Evolutionary conservation across 306 rosid species (phyloP), one percentile per base, ranked within the genome.

Genomic region (Quercus alba): DNA sequence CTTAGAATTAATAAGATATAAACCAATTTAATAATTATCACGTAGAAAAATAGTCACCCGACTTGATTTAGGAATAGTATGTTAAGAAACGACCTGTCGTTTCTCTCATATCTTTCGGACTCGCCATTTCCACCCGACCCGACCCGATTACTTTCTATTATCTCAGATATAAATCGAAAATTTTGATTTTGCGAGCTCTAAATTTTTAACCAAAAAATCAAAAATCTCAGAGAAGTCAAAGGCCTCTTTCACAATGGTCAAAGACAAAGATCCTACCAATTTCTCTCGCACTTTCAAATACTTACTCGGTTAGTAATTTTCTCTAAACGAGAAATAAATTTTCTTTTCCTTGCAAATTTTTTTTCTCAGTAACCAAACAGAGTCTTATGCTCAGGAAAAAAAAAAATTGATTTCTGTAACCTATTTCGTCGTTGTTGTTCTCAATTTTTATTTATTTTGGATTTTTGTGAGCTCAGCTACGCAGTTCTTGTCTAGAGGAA

Each of bases 401-500:
- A 21, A 8, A 5, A 10, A 7, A 0, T 20, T 3, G 15, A 54
- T 61, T 70, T 62, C n/a, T 62, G 11, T 26, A 1, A 28, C 5
- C 25, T 33, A 35, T 67, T 35, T 31, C 0, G 0, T 18, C 11
- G 17, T 67, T 35, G 30, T 59, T 13, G 0, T 41, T 68, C 73
- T 68, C 21, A 41, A 41, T 41, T 41, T 41, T 41, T 41, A 0
- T 38, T 7, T 41, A 0, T 41, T 55, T 52, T 38, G 21, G 6
- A 23, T 35, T 66, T 73, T 73, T 28, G 73, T 30, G 82, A 72
- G 52, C 78, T 73, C 86, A 95, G 99, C 99, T 84, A 95, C 98
- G 21, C 99, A 93, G 80, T 81, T 95, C 86, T 86, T 93, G 86
- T 95, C 99, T 28, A 89, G 99, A 76, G 99, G 99, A 66, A 93